Evolutionary conservation across 1,139 yeast genomes (phyloP), one percentile per base, ranked within the genome.

Genomic region (Geotrichum phurueaensis): DNA sequence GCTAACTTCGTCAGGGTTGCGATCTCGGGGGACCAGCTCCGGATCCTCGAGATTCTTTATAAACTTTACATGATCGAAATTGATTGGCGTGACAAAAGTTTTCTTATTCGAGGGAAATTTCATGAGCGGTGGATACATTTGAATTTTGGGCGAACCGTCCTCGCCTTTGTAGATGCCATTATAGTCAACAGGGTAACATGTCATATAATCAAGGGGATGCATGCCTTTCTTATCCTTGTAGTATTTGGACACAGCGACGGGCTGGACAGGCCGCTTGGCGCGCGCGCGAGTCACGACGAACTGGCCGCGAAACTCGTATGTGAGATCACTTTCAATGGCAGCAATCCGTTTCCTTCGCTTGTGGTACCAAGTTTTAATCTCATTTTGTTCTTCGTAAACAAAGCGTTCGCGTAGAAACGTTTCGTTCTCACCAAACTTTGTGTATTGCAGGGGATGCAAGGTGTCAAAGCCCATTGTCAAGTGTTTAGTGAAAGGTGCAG

Each of bases 311-410:
- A 27, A 60, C 33, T 48, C 43, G 43, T 60, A 60, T 3, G 18
- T 18, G 27, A 43, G n/a, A 22, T 60, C 57, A 13, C n/a, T 20
- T 15, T 45, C 31, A 7, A 58, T 56, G 27, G n/a, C 51, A 3
- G 54, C 53, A 2, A 60, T 45, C 7, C 57, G 51, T 9, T 43
- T 31, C 50, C 22, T 18, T 9, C 60, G 55, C 18, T 50, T 48
- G 20, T 22, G 20, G 43, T 54, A 23, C 63, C 63, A 60, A 22
- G 49, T 22, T 29, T 33, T 25, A n/a, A 60, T 58, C 49, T 60
- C 63, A 15, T 59, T 59, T 13, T 59, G 55, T 27, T 60, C 63
- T 47, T 60, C 63, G 29, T 53, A 52, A 12, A 53, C 50, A 43
- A 58, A 60, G 15, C 58, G 52, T 12, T 59, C 58, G 18, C 49